phyloP scores from a whole-genome alignment of 2,329 filamentous ascomycete genomes.

The Diplodia intermedia region DNA sequence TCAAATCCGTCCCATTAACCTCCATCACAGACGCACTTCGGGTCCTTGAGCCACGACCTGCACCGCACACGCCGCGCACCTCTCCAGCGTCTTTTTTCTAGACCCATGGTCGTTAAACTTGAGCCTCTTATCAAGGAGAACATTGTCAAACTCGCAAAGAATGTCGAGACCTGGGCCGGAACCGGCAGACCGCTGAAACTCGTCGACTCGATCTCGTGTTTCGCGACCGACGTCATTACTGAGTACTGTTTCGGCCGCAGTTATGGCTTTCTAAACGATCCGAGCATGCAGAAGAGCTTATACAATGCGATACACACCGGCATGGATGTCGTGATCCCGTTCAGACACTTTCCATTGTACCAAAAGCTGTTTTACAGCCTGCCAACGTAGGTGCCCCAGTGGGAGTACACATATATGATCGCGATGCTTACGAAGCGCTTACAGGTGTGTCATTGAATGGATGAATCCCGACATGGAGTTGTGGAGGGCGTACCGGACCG shows the following conservation, averaged over 20 bases:
- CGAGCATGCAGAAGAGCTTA: constrained; percentile 34
- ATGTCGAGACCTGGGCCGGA: constrained; percentile 33
- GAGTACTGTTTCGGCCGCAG: constrained; percentile 36
- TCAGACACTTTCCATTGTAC: constrained; percentile 22
- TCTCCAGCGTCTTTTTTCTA: constrained; percentile 34
- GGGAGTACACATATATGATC: too few species aligned
- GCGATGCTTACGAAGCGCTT: not conserved
- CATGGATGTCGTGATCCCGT: not conserved
- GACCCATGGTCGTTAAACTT: constrained; percentile 31
- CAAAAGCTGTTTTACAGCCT: constrained; percentile 7
- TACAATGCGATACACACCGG: constrained; percentile 34
- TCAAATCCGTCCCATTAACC: not conserved
- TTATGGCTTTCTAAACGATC: constrained; percentile 35
- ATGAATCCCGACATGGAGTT: constrained; percentile 17
- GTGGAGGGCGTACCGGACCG: constrained; percentile 7
- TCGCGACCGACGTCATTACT: constrained; percentile 37
- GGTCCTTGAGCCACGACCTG: constrained; percentile 28
- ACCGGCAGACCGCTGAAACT: constrained; percentile 32
- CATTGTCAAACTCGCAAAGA: constrained; percentile 30
- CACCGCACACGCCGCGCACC: constrained; percentile 38
- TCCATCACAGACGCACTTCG: constrained; percentile 19
- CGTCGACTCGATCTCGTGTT: constrained; percentile 34
- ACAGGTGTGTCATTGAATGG: constrained; percentile 16
- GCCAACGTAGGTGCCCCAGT: not conserved
- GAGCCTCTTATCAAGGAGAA: constrained; percentile 33